Base-by-base conservation (phyloP, 2,329 filamentous ascomycete species). In the Trichoderma simmonsii region DNA sequence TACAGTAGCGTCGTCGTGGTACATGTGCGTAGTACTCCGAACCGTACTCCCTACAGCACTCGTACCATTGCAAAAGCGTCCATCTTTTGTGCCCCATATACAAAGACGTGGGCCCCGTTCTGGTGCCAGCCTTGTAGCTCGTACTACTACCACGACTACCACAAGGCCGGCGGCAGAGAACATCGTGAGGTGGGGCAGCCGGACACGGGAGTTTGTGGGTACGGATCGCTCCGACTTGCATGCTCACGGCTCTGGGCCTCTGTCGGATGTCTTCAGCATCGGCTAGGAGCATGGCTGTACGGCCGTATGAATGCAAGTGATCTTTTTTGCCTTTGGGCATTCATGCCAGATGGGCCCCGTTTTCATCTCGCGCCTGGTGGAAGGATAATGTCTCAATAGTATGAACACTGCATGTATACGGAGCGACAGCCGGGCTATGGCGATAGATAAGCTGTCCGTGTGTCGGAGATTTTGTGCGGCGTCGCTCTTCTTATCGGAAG, bases 141-240 rank as follows among this genome's bases (percentile, higher is more conserved):
- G 32, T 48, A 39, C 26, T 39, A 48, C 18, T 26, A 26, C 24
- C 15, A 56, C n/a, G 21, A 64, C 48, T 34, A 48, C 68, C 36
- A 26, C 39, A 39, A 28, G 54, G 51, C 56, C 61, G 51, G 51
- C 61, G 57, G 64, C 64, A 61, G 30, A 43, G 34, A 30, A 39
- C 60, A 72, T 72, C 71, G 71, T 72, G 71, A 72, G 67, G 66
- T 70, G 66, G 71, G 71, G 71, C 57, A 26, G 71, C 66, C 59
- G 43, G 67, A 39, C 56, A 65, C 71, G 59, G 60, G 36, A 61
- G 66, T 56, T 54, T 36, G 71, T 72, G 71, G 71, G 71, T 72
- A 72, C 71, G 71, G 71, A 72, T 72, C 71, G 71, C 71, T 72
- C 71, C 71, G 65, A 70, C 66, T 57, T 71, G 71, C 71, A 72